A percentile compares a stretch with the other conserved stretches of the same genome.
These are phyloP conservation scores for Chrysopogon serrulatus DNA, from an alignment of 176 grass and related monocot species.

Conservation along the genomic window DNA sequence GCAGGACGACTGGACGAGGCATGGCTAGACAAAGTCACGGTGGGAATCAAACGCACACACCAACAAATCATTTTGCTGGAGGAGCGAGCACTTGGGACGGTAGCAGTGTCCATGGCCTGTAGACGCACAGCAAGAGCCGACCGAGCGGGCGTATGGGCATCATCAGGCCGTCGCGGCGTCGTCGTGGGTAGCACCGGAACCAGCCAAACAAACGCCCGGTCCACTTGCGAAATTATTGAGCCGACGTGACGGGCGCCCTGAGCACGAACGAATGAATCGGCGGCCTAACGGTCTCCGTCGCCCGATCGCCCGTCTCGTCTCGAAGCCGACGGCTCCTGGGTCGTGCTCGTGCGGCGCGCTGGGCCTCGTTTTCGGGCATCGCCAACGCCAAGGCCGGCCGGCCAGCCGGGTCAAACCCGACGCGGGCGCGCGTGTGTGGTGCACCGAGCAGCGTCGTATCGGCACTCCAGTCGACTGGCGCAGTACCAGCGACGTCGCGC, in stretches of 20 bases:
- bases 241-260: background rate
- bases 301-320: background rate
- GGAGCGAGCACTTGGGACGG: background rate
- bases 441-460: background rate
- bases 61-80: background rate
- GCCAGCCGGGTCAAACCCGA: background rate
- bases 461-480: background rate
- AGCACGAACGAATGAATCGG: background rate
- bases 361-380: background rate
- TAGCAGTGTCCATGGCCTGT: background rate
- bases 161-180: background rate
- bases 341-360: background rate
- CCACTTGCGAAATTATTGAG: constrained; percentile 24
- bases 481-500: background rate
- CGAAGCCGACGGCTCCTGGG: background rate
- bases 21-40: background rate
- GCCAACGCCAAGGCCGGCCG: background rate
- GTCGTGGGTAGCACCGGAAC: constrained; percentile 30
- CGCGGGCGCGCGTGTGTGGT: background rate
- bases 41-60: background rate
- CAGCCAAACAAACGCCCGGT: background rate
- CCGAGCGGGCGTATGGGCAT: background rate
- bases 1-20: too few relatives aligned
- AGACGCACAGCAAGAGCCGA: background rate
- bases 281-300: background rate